Evolutionary conservation across 208 protist species (phyloP), one percentile per base, ranked within the genome.

Genomic region (Crithidia mellificae): DNA sequence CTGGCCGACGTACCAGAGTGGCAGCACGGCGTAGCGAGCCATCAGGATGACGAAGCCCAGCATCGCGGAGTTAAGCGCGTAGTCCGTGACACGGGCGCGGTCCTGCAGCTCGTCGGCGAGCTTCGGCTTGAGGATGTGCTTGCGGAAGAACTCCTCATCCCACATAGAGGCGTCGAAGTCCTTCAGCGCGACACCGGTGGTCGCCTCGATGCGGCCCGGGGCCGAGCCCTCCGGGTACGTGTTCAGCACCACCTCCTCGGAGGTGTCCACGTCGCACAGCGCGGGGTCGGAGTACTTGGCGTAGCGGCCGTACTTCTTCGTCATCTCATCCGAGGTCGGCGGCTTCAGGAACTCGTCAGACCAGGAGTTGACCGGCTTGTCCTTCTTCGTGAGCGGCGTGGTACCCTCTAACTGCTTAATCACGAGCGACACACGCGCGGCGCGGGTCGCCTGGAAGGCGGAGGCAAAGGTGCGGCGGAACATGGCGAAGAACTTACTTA

Each of bases 111-210:
- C 86, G 27, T 93, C 86, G 29, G 87, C 63, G 14, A 91, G 76
- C 80, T 92, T 91, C 44, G 89, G 89, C 79, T 96, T 96, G 30
- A 96, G 82, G 50, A 95, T 95, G 81, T 94, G 85, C 81, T 94
- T 95, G 53, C 89, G 89, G 61, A 96, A 93, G 68, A 94, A 96
- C n/a, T 91, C 87, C 77, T 96, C 92, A 61, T 96, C 92, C 86
- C 86, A 95, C 81, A 93, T 83, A 58, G 72, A 87, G 30, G 87
- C 88, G 72, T 94, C 72, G 77, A 87, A 96, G 59, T 93, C 87
- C 81, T 95, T 88, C 25, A 95, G 61, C 17, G 87, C 84, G 44
- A 93, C 85, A 34, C 90, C 90, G 14, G 82, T 70, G 27, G 88
- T 92, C 5, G 87, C 71, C 84, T 96, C 88, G 69, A 94, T 94